These are phyloP conservation scores for Epichloe sibirici DNA, from an alignment of 2,329 filamentous ascomycete species.

Conservation along the genomic window DNA sequence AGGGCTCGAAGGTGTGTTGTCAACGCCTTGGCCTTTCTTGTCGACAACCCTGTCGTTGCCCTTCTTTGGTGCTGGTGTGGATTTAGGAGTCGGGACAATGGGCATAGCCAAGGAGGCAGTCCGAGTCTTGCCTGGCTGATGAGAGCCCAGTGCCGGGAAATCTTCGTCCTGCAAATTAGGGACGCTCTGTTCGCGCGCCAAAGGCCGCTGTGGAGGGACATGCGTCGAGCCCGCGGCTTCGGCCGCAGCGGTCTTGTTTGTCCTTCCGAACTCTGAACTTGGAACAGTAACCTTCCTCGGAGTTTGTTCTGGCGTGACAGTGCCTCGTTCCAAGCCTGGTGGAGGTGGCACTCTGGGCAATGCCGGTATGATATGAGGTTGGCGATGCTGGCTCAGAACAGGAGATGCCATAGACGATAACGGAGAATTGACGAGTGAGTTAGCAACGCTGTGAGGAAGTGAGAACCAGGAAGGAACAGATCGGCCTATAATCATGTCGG, in stretches of 20 bases:
- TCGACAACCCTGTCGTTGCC: conserved; percentile 18
- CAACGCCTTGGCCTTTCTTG: conserved; percentile 10
- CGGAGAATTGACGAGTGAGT: conserved; percentile 2
- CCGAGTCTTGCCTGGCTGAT: conserved; percentile 24
- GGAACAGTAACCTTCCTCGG: conserved; percentile 15
- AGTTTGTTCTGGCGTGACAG: conserved; percentile 22
- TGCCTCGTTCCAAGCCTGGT: conserved; percentile 14
- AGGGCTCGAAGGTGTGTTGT: not conserved
- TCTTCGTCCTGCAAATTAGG: conserved; percentile 44
- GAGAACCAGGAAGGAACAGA: conserved; percentile 21
- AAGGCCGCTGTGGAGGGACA: conserved; percentile 26
- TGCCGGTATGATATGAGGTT: conserved; percentile 14
- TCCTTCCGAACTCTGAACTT: conserved; percentile 27
- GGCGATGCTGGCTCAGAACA: conserved; percentile 10
- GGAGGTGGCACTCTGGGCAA: conserved; percentile 15
- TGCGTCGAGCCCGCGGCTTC: conserved; percentile 36
- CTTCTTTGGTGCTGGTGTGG: conserved; percentile 22
- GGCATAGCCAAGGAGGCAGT: conserved; percentile 20
- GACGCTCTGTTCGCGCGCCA: conserved; percentile 7
- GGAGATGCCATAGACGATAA: conserved; percentile 11
- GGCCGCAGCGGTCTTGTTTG: conserved; percentile 31
- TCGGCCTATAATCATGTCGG: conserved; percentile 8
- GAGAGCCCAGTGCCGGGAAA: conserved; percentile 45
- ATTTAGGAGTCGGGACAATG: conserved; percentile 23
- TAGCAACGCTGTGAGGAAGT: conserved; percentile 8